These are phyloP conservation scores for Populus deltoides DNA, from an alignment of 345 rosid genomes.

Conservation along the genomic window DNA sequence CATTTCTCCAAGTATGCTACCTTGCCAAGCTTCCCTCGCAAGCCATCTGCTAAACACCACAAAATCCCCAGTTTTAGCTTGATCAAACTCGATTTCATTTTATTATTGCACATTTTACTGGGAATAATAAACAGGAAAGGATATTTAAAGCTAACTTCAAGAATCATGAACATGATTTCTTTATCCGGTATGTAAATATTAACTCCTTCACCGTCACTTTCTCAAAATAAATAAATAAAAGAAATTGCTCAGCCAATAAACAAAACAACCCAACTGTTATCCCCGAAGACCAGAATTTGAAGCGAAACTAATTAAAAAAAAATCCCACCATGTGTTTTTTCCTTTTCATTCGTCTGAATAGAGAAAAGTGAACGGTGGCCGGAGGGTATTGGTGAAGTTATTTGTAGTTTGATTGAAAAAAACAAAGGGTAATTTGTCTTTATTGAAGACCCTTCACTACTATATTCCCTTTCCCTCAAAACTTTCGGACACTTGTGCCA, in stretches of 20 bases:
- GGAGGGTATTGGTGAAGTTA: background rate
- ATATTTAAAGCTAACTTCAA: background rate
- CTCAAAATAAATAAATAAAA: background rate
- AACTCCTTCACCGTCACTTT: background rate
- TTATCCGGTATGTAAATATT: background rate
- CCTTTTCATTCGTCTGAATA: background rate
- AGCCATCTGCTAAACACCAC: slow-evolving; percentile 35
- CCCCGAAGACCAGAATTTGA: background rate
- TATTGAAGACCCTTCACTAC: background rate
- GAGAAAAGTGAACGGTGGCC: no score
- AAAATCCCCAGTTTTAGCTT: background rate
- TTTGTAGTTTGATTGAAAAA: background rate
- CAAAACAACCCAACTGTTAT: background rate
- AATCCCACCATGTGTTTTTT: background rate
- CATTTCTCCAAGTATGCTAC: slow-evolving; percentile 64
- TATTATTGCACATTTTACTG: background rate
- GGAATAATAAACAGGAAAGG: background rate
- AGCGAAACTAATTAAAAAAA: no score
- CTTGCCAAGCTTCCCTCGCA: slow-evolving; percentile 55
- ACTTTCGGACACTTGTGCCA: background rate
- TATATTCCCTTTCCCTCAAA: background rate
- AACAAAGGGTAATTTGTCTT: background rate
- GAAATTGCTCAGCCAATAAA: no score
- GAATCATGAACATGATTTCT: background rate
- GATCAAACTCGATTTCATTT: background rate